phyloP scores from a whole-genome alignment of 805 yeast genomes.

The Yueomyces sinensis region DNA sequence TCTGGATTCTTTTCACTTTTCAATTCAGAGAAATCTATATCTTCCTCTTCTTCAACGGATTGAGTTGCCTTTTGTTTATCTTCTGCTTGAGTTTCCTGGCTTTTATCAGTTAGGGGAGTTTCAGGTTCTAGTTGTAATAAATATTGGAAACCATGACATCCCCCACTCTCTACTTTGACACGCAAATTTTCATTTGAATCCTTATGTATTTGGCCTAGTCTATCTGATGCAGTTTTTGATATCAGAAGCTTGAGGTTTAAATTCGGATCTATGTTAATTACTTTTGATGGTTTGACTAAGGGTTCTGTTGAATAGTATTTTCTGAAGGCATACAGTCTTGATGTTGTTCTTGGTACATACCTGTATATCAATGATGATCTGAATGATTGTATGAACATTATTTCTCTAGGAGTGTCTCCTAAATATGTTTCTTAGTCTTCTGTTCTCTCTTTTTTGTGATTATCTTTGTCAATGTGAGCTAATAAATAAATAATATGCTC shows the following conservation, averaged over 20 bases:
- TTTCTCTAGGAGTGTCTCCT: no score
- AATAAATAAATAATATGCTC: no score
- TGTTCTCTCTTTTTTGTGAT: no score
- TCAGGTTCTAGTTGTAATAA: constrained; percentile 42
- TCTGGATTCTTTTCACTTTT: constrained; percentile 17
- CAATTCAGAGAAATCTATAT: constrained; percentile 7
- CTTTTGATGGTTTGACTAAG: constrained; percentile 10
- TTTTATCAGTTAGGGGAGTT: constrained; percentile 5
- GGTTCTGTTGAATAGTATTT: neutral
- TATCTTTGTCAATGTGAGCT: no score
- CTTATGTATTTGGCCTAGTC: constrained; percentile 15
- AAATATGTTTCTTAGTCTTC: no score
- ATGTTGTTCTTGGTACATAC: neutral
- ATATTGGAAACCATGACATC: constrained; percentile 97
- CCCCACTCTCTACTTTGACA: constrained; percentile 84
- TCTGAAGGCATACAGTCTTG: no score
- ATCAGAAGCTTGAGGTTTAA: constrained; percentile 8
- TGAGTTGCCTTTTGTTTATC: neutral
- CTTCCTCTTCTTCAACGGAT: constrained; percentile 1
- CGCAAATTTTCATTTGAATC: constrained; percentile 35
- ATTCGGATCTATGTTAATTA: constrained; percentile 11
- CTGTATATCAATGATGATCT: no score
- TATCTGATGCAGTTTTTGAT: constrained; percentile 17
- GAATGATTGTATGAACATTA: no score
- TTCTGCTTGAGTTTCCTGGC: neutral